Conservation (phyloP, 257 asterid species). For the Leonotis leonurus region DNA sequence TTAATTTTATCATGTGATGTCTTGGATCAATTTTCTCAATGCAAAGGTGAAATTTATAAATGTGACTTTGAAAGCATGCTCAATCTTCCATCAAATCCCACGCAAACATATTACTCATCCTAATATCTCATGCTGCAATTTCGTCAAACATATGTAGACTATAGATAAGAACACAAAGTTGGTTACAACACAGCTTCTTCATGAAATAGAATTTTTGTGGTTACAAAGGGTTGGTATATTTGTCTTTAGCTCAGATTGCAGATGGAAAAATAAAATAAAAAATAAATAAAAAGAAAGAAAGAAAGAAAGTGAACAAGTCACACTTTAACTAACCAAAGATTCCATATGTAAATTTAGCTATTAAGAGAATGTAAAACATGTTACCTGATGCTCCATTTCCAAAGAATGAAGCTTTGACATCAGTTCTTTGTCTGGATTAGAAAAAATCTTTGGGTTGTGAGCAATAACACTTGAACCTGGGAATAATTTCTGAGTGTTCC, state of each 20-base stretch:
- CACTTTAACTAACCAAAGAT: not conserved
- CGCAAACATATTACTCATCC: no score
- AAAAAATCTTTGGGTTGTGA: slow-evolving; percentile 23
- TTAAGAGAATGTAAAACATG: not conserved
- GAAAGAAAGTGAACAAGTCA: not conserved
- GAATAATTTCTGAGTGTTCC: slow-evolving; percentile 86
- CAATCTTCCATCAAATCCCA: no score
- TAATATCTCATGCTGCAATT: no score
- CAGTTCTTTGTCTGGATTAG: slow-evolving; percentile 55
- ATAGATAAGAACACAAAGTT: no score
- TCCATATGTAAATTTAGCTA: not conserved
- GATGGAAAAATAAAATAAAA: no score
- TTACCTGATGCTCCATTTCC: slow-evolving; percentile 28
- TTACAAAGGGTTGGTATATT: not conserved
- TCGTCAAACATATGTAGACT: no score
- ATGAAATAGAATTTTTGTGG: not conserved
- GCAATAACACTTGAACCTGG: slow-evolving; percentile 38
- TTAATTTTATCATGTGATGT: no score
- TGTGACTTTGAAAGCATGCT: no score
- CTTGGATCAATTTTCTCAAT: no score
- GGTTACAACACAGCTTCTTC: no score
- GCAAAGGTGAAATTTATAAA: no score
- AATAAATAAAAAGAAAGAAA: no score
- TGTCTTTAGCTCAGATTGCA: not conserved
- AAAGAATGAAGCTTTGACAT: slow-evolving; percentile 23